Conservation (phyloP, 2,329 filamentous ascomycete genomes). For the Hypoxylon sp. region DNA sequence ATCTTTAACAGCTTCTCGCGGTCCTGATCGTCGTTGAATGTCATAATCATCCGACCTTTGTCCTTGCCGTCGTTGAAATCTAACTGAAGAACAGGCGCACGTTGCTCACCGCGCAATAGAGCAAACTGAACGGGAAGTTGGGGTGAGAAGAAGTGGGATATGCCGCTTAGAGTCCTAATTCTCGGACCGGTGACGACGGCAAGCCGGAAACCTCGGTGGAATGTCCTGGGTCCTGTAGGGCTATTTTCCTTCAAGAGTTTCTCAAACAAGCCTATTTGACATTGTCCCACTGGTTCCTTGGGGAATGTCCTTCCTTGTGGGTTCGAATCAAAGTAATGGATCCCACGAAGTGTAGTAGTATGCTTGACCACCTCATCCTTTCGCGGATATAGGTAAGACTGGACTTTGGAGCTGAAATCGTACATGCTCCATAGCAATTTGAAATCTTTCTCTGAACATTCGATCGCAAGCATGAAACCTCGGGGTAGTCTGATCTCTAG, state of each 20-base stretch:
- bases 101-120: conserved; percentile 79
- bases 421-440: conserved; percentile 85
- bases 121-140: conserved; percentile 82
- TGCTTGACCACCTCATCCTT: conserved; percentile 80
- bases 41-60: conserved; percentile 81
- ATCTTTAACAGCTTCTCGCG: conserved; percentile 79
- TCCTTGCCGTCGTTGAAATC: conserved; percentile 76
- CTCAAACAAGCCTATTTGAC: conserved; percentile 83
- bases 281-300: conserved; percentile 78
- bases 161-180: conserved; percentile 82
- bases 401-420: conserved; percentile 84
- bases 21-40: conserved; percentile 81
- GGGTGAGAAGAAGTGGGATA: conserved; percentile 78
- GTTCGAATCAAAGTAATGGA: conserved; percentile 85
- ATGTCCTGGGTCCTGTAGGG: conserved; percentile 78
- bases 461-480: conserved; percentile 80
- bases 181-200: conserved; percentile 83
- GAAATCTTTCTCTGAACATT: conserved; percentile 83
- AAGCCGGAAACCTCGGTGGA: conserved; percentile 85
- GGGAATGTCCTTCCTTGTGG: conserved; percentile 81
- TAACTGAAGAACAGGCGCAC: conserved; percentile 77
- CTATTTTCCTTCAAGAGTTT: conserved; percentile 76
- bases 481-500: conserved; percentile 81
- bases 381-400: conserved; percentile 77
- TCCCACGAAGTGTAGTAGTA: conserved; percentile 77